Conservation (phyloP, 1,284 basidiomycete species). For the Tylopilus sp. region DNA sequence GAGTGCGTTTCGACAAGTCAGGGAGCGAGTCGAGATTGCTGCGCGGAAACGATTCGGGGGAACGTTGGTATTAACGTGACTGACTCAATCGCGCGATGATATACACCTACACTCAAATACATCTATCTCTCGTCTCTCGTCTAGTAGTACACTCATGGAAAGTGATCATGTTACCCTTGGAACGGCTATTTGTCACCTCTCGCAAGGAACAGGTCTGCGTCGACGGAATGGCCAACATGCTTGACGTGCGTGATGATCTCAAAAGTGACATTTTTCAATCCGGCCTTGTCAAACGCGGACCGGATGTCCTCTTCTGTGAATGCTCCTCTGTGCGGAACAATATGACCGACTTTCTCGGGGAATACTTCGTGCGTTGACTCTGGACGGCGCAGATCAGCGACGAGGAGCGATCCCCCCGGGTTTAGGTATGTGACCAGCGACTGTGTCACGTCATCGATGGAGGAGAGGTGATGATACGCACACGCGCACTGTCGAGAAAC, state of each 20-base stretch:
- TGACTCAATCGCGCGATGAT: background rate
- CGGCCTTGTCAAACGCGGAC: slow-evolving; percentile 58
- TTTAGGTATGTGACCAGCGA: slow-evolving; percentile 66
- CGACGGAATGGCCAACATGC: slow-evolving; percentile 39
- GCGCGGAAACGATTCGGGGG: slow-evolving; percentile 76
- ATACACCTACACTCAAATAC: too few relatives aligned
- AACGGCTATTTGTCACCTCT: slow-evolving; percentile 49
- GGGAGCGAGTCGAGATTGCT: slow-evolving; percentile 68
- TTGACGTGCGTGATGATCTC: slow-evolving; percentile 45
- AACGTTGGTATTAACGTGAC: slow-evolving; percentile 54
- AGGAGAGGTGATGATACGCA: slow-evolving; percentile 76
- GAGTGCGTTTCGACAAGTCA: slow-evolving; percentile 75
- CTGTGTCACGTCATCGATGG: slow-evolving; percentile 62
- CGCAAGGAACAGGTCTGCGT: slow-evolving; percentile 61
- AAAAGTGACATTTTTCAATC: slow-evolving; percentile 56
- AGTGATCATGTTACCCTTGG: too few relatives aligned
- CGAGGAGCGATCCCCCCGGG: slow-evolving; percentile 69
- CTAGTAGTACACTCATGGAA: too few relatives aligned
- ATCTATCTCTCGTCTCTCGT: too few relatives aligned
- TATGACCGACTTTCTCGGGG: slow-evolving; percentile 45
- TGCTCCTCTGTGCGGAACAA: slow-evolving; percentile 66
- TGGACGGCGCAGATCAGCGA: slow-evolving; percentile 61
- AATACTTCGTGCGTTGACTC: slow-evolving; percentile 35
- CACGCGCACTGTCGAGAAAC: slow-evolving; percentile 65
- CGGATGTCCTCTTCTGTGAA: slow-evolving; percentile 60